Evolutionary conservation across 495 filamentous ascomycete species (phyloP), one percentile per base, ranked within the genome.

Genomic region (Chaetomium fimeti): DNA sequence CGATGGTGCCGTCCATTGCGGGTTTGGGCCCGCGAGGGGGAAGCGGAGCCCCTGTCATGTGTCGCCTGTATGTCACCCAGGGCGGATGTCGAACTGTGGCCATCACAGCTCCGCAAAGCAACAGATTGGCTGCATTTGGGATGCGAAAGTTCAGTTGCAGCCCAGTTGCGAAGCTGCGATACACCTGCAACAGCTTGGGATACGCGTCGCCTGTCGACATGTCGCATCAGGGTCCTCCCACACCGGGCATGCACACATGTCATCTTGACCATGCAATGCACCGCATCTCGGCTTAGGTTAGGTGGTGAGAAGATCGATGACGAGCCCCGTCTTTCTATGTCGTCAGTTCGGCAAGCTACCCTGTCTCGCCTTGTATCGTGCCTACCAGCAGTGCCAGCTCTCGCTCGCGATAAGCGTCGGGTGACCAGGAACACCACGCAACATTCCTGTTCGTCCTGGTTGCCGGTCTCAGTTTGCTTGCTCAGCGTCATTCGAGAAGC

Each of bases 161-260:
- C 20, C 20, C 45, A 22, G 45, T 24, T 5, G 45, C 18, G n/a
- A 24, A 22, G 45, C 45, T 49, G 45, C 20, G 45, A 49, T 5
- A 20, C 45, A 43, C 1, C 3, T 6, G 45, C 45, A 15, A 47
- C 43, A 43, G 11, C 40, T 43, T 49, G 6, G 45, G 45, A n/a
- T 5, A n/a, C 45, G 24, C n/a, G 45, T 6, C 13, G 45, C 16
- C 18, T 49, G 45, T 49, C 45, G 45, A 5, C 16, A 2, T 49
- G 45, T 49, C 45, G 45, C 45, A 18, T 49, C 20, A 49, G 45
- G 45, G n/a, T 49, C 45, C 45, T n/a, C 20, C 45, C 45, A 49
- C 18, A 20, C 45, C 20, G 4, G 5, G 24, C 20, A 20, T 24
- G 45, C 20, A 11, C 12, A 49, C 20, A 20, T 24, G 45, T 49